Base-by-base conservation (phyloP, 2,329 filamentous ascomycete species). In the Colletotrichum limetticola region DNA sequence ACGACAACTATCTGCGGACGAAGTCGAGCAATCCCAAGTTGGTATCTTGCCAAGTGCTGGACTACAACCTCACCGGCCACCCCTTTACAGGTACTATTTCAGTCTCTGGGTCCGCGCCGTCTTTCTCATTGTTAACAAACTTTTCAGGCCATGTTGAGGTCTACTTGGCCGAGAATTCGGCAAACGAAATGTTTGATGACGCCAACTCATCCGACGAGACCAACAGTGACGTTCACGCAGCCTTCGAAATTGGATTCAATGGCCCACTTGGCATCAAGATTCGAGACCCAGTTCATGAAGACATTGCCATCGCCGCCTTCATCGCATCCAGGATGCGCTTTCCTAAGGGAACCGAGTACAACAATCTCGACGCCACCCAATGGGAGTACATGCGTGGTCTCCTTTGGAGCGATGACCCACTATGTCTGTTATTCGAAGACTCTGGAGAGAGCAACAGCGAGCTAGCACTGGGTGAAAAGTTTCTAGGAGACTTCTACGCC, bases 371-470 rank as follows among this genome's bases (percentile, higher is more conserved):
- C 12, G 55, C 55, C 1, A 11, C 16, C 16, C 71, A 55, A 3
- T 62, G 59, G 68, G 72, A 74, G 55, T 74, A 66, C 52, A 49
- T 71, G 32, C 72, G 72, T 19, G 72, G 72, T 26, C 55, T 68
- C 3, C 37, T 74, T 9, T 74, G 72, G 72, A 74, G 67, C 26
- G 72, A 74, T 26, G 72, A 74, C 32, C 72, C 72, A 9, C 32
- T 64, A 1, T 67, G 72, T 35, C 60, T 65, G 6, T 49, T 74
- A 19, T 74, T 74, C 56, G 30, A 68, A 16, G 72, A 74, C 11
- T 55, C 52, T 1, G 16, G 24, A 26, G 32, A 56, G 49, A 28
- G 42, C 55, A 7, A n/a, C 16, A 28, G 28, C 14, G 35, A 62
- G 19, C 42, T 49, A 8, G 24, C 8, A 4, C 6, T 62, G 16